Evolutionary conservation across 2,329 filamentous ascomycete genomes (phyloP).

Genomic region (Trichophyton equinum): DNA sequence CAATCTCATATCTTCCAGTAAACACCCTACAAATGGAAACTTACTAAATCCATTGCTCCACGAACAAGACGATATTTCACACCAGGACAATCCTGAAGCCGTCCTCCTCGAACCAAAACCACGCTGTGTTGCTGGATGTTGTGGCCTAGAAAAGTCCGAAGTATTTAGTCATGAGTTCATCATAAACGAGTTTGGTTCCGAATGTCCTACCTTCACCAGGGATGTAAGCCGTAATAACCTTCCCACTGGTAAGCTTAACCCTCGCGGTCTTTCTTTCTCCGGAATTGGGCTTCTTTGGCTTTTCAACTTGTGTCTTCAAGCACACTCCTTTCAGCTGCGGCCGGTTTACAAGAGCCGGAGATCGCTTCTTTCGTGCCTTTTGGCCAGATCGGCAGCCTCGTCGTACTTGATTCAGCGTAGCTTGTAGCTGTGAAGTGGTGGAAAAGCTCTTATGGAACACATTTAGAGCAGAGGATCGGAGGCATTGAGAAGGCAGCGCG

Average conservation of each 20-base stretch:
- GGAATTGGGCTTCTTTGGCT: constrained; percentile 98
- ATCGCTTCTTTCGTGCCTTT: constrained; percentile 71
- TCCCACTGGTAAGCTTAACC: constrained; percentile 76
- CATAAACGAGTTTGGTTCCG: background rate
- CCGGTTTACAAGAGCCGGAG: constrained; percentile 64
- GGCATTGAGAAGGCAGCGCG: constrained; percentile 13
- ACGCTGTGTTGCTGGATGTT: constrained; percentile 99
- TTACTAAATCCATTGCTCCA: constrained; percentile 82
- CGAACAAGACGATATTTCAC: constrained; percentile 90
- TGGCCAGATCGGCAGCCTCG: constrained; percentile 67
- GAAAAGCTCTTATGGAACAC: constrained; percentile 38
- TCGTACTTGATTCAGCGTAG: constrained; percentile 63
- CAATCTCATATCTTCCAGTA: background rate
- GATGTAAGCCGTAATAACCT: constrained; percentile 83
- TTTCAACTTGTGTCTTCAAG: constrained; percentile 81
- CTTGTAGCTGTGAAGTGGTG: constrained; percentile 43
- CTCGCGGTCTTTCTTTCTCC: constrained; percentile 92
- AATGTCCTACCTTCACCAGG: constrained; percentile 61
- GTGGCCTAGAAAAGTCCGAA: constrained; percentile 46
- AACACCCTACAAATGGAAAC: constrained; percentile 20
- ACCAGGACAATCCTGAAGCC: constrained; percentile 94
- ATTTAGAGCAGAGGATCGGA: constrained; percentile 14
- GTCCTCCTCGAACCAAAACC: constrained; percentile 83
- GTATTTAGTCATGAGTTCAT: background rate
- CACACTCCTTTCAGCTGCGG: constrained; percentile 93